Conservation (phyloP, 805 yeast species). For the Kazachstania taianensis region DNA sequence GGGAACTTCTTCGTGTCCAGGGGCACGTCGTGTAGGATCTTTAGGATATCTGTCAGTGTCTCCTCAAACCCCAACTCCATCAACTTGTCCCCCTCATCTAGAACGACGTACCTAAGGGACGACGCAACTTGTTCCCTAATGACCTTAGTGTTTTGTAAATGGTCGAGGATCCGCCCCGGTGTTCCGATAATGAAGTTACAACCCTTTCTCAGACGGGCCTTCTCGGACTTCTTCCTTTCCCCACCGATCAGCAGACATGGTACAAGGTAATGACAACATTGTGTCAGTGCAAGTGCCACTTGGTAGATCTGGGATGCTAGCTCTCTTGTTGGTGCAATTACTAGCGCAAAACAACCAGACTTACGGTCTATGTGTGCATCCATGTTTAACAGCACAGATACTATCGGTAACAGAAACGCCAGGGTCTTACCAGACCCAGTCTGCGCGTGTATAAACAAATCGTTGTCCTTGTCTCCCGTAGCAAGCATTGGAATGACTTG, state of each 20-base stretch:
- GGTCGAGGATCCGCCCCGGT: conserved; percentile 94
- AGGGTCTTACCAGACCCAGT: conserved; percentile 98
- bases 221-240: conserved; percentile 93
- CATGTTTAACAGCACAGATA: conserved; percentile 58
- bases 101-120: conserved; percentile 72
- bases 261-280: conserved; percentile 78
- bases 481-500: conserved; percentile 59
- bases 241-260: conserved; percentile 98
- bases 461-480: conserved; percentile 36
- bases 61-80: conserved; percentile 97
- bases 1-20: conserved; percentile 34
- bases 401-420: conserved; percentile 75
- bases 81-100: conserved; percentile 94
- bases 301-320: conserved; percentile 82
- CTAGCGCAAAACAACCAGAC: conserved; percentile 80
- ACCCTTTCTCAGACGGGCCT: conserved; percentile 91
- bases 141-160: conserved; percentile 77
- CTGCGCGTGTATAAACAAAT: conserved; percentile 87
- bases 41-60: conserved; percentile 68
- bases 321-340: conserved; percentile 91
- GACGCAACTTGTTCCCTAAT: conserved; percentile 47
- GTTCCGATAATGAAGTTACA: conserved; percentile 94
- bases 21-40: conserved; percentile 41
- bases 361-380: conserved; percentile 40
- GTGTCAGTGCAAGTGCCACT: conserved; percentile 61